Evolutionary conservation across 148 eudicot species (phyloP), one percentile per base, ranked within the genome.

Genomic region (Vaccinium macrocarpon): DNA sequence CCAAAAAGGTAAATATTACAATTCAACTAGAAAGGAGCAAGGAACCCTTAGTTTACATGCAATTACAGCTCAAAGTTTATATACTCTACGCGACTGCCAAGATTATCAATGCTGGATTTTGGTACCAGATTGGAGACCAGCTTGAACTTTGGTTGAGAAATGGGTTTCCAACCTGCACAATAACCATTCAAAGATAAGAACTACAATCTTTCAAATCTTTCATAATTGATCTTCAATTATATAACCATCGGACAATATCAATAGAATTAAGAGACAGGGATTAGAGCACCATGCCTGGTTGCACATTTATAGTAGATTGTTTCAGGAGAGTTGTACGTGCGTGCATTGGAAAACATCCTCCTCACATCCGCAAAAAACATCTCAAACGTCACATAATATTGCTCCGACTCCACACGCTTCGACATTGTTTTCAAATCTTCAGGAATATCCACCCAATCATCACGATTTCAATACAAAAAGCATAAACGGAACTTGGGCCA

Each of bases 311-410:
- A 97, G 81, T 95, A 97, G 35, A 97, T 95, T 4, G 99, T 97
- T 48, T 95, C 98, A 2, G 98, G 98, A 73, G 97, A 92, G 83
- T 97, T 97, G 81, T 95, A 97, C 49, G 97, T 93, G 71, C 99
- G 95, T 19, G 98, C 98, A 90, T 97, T 97, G 32, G 88, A 85
- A 86, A 94, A 97, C 99, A 97, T 97, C 84, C 98, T 95, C 87
- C 84, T 87, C 18, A 86, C 95, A 88, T 97, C 99, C 25, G 97
- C 95, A 59, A 92, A 84, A 86, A 97, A 97, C 99, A 97, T 97
- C 87, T 97, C 99, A 32, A 97, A 89, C 0, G 99, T 97, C 64
- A 93, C 92, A 57, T 96, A 96, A 77, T 91, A 97, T 83, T 83
- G 89, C 91, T 95, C 99, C 5, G 98, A 94, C 48, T 97, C 99